These are phyloP conservation scores for Lipomyces yamanashiensis DNA, from an alignment of 805 yeast genomes.

Conservation along the genomic window DNA sequence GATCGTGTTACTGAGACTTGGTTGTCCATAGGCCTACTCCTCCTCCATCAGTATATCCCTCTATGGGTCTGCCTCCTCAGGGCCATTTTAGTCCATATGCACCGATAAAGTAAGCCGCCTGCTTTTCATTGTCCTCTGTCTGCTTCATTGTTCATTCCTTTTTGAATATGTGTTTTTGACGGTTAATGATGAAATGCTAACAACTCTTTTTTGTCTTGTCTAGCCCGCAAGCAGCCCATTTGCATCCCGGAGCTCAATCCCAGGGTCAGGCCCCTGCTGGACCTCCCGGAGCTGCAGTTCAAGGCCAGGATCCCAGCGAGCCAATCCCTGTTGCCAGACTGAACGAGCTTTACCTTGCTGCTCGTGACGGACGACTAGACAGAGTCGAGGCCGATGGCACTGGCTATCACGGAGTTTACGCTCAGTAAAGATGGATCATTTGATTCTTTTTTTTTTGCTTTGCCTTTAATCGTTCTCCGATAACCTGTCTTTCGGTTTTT, in stretches of 20 bases:
- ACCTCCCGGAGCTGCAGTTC: conserved; percentile 36
- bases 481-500: background rate
- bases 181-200: conserved; percentile 14
- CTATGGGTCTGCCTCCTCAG: conserved; percentile 44
- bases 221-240: conserved; percentile 37
- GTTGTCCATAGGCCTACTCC: conserved; percentile 42
- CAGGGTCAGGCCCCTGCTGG: conserved; percentile 29
- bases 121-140: conserved; percentile 12
- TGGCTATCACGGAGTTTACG: conserved; percentile 51
- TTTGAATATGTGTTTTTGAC: conserved; percentile 9
- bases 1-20: conserved; percentile 31
- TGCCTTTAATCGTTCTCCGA: background rate
- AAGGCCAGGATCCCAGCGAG: conserved; percentile 44
- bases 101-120: conserved; percentile 39
- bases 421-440: conserved; percentile 41
- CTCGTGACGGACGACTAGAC: conserved; percentile 61
- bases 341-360: conserved; percentile 59
- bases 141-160: conserved; percentile 5
- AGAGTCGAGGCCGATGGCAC: conserved; percentile 56
- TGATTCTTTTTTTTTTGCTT: conserved; percentile 14
- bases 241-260: conserved; percentile 26
- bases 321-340: conserved; percentile 50
- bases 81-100: conserved; percentile 46
- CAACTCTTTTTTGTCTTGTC: background rate
- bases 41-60: conserved; percentile 45